These are phyloP conservation scores for Aspergillus cristatus DNA, from an alignment of 495 filamentous ascomycete species.

Conservation along the genomic window DNA sequence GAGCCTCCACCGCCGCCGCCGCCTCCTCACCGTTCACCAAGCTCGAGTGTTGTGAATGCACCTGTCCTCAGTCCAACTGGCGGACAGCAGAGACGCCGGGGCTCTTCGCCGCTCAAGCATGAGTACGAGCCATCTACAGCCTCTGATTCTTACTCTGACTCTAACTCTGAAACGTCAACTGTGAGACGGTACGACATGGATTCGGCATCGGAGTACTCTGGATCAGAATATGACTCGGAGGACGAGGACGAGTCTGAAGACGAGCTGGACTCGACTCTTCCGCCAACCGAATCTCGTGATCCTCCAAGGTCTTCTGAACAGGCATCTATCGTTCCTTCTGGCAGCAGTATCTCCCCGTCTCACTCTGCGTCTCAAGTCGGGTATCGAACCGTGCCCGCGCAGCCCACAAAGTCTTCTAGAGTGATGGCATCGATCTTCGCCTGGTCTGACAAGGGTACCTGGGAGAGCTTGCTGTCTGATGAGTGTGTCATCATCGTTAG, in stretches of 20 bases:
- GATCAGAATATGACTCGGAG: constrained; percentile 31
- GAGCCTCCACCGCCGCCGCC: constrained; percentile 43
- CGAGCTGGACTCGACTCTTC: constrained; percentile 25
- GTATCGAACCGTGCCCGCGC: constrained; percentile 47
- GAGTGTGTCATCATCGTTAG: constrained; percentile 74
- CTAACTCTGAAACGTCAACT: constrained; percentile 43
- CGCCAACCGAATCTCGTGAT: constrained; percentile 17
- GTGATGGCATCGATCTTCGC: constrained; percentile 71
- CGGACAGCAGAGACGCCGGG: constrained; percentile 51
- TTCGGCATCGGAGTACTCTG: constrained; percentile 36
- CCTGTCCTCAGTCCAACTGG: constrained; percentile 38
- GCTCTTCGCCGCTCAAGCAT: constrained; percentile 93
- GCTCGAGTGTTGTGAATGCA: constrained; percentile 40
- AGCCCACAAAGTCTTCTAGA: constrained; percentile 48
- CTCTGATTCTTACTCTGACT: constrained; percentile 46
- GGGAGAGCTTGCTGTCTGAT: constrained; percentile 67
- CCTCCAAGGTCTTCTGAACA: constrained; percentile 11
- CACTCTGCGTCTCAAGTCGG: constrained; percentile 66
- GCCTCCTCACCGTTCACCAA: constrained; percentile 40
- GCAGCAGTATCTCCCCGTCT: constrained; percentile 57
- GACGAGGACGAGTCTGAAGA: constrained; percentile 51
- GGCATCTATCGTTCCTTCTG: constrained; percentile 29
- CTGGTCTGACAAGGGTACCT: constrained; percentile 74
- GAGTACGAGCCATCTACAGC: constrained; percentile 91
- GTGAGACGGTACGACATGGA: constrained; percentile 40